These are phyloP conservation scores for Metschnikowia lochheadii DNA, from an alignment of 805 yeast species.

Conservation along the genomic window DNA sequence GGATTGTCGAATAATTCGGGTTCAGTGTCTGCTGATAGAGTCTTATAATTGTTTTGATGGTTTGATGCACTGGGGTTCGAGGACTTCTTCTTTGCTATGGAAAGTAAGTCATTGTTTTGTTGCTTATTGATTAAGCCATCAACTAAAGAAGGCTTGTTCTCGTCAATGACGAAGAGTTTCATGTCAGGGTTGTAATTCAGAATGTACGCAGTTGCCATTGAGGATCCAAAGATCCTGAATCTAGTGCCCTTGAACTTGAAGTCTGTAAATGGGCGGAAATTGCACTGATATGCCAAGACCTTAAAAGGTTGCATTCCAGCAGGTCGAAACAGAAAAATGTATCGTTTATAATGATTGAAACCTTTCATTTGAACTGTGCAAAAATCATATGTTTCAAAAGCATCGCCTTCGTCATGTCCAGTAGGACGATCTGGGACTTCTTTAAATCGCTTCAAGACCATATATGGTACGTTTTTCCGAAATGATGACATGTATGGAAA, in stretches of 20 bases:
- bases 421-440: constrained; percentile 28
- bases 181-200: constrained; percentile 29
- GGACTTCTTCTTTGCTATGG: constrained; percentile 1
- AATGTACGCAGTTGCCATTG: constrained; percentile 29
- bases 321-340: constrained; percentile 26
- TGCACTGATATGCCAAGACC: constrained; percentile 32
- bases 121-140: constrained; percentile 32
- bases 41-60: neutral
- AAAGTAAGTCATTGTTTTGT: neutral
- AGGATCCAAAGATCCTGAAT: constrained; percentile 36
- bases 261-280: constrained; percentile 36
- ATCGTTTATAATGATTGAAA: constrained; percentile 25
- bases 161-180: constrained; percentile 32
- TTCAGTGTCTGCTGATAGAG: neutral
- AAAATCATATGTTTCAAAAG: constrained; percentile 30
- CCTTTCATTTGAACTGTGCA: constrained; percentile 32
- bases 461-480: constrained; percentile 32
- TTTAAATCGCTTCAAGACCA: constrained; percentile 28
- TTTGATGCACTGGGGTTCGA: neutral
- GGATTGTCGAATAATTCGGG: constrained; percentile 26
- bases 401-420: constrained; percentile 19
- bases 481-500: constrained; percentile 36
- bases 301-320: constrained; percentile 20
- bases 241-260: constrained; percentile 34
- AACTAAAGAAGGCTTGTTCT: constrained; percentile 31